phyloP scores from a whole-genome alignment of 257 asterid species.

The Solanum piurae region DNA sequence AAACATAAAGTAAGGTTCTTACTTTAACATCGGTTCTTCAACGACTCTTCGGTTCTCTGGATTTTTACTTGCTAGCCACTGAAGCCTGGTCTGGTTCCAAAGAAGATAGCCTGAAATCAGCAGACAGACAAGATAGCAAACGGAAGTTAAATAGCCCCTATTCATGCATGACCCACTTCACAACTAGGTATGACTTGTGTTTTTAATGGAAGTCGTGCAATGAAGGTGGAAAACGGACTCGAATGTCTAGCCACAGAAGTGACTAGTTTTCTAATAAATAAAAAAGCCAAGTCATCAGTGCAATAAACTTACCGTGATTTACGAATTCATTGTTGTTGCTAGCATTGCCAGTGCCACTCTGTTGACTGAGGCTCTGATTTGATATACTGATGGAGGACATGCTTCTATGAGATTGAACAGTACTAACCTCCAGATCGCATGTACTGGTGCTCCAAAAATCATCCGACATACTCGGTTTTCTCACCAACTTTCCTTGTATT shows the following conservation, averaged over 20 bases:
- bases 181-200: not conserved
- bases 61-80: conserved; percentile 40
- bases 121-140: not conserved
- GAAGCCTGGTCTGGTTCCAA: conserved; percentile 62
- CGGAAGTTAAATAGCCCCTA: not conserved
- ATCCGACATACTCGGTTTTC: conserved; percentile 44
- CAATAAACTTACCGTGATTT: conserved; percentile 45
- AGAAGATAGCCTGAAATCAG: conserved; percentile 35
- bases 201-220: not conserved
- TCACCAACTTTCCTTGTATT: conserved; percentile 55
- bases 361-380: conserved; percentile 32
- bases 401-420: conserved; percentile 65
- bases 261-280: not conserved
- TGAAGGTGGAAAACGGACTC: not conserved
- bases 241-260: not conserved
- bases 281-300: not conserved
- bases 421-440: conserved; percentile 43
- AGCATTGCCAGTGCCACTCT: conserved; percentile 24
- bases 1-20: not conserved
- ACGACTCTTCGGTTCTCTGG: conserved; percentile 17
- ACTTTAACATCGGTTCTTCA: conserved; percentile 49
- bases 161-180: not conserved
- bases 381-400: conserved; percentile 52
- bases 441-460: conserved; percentile 86
- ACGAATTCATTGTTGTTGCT: conserved; percentile 48